Conservation (phyloP, 164 flowering plant genomes). For the Stephania cephalantha region DNA sequence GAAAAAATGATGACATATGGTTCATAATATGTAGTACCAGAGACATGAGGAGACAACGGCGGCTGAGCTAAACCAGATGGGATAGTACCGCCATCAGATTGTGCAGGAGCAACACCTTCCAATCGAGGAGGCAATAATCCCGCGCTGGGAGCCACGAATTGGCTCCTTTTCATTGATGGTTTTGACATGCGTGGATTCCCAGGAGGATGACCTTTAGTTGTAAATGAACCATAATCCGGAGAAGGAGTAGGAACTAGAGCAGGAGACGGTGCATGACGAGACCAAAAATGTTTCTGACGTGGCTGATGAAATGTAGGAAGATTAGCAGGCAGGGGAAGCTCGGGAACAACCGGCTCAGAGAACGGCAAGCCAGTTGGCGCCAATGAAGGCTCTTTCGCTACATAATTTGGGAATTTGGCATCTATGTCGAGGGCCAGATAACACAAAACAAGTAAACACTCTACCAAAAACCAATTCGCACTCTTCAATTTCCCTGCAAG, state of each 20-base stretch:
- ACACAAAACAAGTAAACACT: slow-evolving; percentile 28
- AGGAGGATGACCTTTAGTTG: slow-evolving; percentile 43
- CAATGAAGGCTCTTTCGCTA: slow-evolving; percentile 17
- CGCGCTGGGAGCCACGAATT: slow-evolving; percentile 26
- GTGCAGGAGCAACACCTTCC: slow-evolving; percentile 42
- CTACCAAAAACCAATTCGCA: slow-evolving; percentile 23
- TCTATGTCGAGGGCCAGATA: slow-evolving; percentile 19
- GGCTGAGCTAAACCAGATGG: slow-evolving; percentile 67
- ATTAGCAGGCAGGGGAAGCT: slow-evolving; percentile 35
- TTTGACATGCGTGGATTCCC: slow-evolving; percentile 41
- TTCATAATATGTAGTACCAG: slow-evolving; percentile 42
- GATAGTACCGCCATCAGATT: slow-evolving; percentile 24
- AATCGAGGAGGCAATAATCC: slow-evolving; percentile 30
- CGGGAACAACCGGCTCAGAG: slow-evolving; percentile 22
- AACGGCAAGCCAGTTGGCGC: slow-evolving; percentile 23
- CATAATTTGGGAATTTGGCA: slow-evolving; percentile 23
- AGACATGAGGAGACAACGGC: slow-evolving; percentile 53
- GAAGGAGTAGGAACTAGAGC: slow-evolving; percentile 32
- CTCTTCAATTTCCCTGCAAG: slow-evolving; percentile 34
- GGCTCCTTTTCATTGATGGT: slow-evolving; percentile 42
- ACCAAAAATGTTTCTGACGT: slow-evolving; percentile 24
- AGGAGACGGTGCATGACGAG: slow-evolving; percentile 20
- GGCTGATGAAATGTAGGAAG: slow-evolving; percentile 27
- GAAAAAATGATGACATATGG: background rate
- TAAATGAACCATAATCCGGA: slow-evolving; percentile 43